Percentiles rank a stretch among this genome's conserved stretches.
Evolutionary conservation across 202 grass and related monocot genomes (phyloP).

Genomic region (Alloteropsis angusta): DNA sequence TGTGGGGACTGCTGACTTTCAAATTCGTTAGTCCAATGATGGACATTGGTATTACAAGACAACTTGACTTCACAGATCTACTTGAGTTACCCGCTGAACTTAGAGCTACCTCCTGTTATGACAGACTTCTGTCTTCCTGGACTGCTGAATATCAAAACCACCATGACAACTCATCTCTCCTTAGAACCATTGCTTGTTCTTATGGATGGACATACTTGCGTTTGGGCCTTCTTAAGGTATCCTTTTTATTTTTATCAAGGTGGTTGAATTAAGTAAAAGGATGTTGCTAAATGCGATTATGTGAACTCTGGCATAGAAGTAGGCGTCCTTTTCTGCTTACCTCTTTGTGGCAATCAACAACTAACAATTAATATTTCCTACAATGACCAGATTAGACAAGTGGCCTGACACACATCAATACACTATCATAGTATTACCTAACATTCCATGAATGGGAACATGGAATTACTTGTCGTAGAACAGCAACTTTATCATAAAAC

Average conservation of each 20-base stretch:
- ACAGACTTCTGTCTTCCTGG: conserved; percentile 66
- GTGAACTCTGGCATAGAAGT: too few relatives aligned
- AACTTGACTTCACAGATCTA: conserved; percentile 80
- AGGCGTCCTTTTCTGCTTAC: too few relatives aligned
- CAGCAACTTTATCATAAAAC: not conserved
- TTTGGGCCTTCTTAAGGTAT: conserved; percentile 82
- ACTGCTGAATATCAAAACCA: conserved; percentile 49
- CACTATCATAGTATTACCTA: not conserved
- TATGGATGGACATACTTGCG: conserved; percentile 82
- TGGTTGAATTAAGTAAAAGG: too few relatives aligned
- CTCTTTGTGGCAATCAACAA: not conserved
- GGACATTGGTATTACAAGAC: conserved; percentile 70
- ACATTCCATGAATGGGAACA: not conserved
- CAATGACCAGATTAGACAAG: not conserved
- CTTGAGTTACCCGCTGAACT: conserved; percentile 77
- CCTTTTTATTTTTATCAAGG: too few relatives aligned
- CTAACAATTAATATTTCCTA: not conserved
- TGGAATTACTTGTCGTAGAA: not conserved
- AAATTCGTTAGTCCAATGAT: conserved; percentile 74
- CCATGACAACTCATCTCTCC: conserved; percentile 48
- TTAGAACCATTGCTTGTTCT: conserved; percentile 63
- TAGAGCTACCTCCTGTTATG: conserved; percentile 53
- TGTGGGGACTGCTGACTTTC: conserved; percentile 64
- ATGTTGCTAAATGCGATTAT: too few relatives aligned
- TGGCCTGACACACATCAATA: not conserved